Evolutionary conservation across 1,284 basidiomycete species (phyloP).

Genomic region (Microbotryum silenes-acaulis): DNA sequence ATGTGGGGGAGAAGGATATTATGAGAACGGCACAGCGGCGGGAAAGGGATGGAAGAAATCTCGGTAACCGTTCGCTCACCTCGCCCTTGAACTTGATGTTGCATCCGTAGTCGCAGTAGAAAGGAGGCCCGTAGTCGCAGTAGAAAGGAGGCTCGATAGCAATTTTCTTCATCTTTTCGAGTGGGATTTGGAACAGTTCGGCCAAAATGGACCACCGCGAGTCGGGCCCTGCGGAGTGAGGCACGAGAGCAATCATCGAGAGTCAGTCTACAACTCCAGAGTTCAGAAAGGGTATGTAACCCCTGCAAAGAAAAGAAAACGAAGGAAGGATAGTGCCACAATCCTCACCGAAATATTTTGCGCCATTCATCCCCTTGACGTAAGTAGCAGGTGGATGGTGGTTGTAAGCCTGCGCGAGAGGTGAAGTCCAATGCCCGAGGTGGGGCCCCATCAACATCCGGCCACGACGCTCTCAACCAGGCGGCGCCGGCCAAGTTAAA

Average conservation of each 20-base stretch:
- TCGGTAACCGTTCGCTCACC: too few relatives aligned
- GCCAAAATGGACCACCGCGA: conserved; percentile 17
- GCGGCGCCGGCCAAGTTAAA: neutral
- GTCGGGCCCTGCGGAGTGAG: neutral
- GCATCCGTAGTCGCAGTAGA: conserved; percentile 14
- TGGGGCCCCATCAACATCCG: neutral
- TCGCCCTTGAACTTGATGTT: conserved; percentile 27
- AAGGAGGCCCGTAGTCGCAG: conserved; percentile 31
- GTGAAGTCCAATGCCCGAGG: neutral
- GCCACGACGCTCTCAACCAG: neutral
- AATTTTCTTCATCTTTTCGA: conserved; percentile 23
- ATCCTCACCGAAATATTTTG: neutral
- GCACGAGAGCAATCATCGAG: neutral
- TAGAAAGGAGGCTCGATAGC: conserved; percentile 34
- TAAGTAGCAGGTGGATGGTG: conserved; percentile 1
- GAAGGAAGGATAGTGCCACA: too few relatives aligned
- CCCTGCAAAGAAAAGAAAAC: neutral
- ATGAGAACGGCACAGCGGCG: neutral
- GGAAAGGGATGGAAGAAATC: neutral
- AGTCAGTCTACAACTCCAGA: neutral
- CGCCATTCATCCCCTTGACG: neutral
- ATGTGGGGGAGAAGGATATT: neutral
- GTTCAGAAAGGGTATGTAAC: neutral
- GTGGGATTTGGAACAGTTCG: conserved; percentile 25
- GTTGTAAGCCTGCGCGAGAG: neutral